A percentile compares a stretch with the other conserved stretches of the same genome.
Conservation (phyloP, 23 red algal genomes). For the Porphyridium purpureum region DNA sequence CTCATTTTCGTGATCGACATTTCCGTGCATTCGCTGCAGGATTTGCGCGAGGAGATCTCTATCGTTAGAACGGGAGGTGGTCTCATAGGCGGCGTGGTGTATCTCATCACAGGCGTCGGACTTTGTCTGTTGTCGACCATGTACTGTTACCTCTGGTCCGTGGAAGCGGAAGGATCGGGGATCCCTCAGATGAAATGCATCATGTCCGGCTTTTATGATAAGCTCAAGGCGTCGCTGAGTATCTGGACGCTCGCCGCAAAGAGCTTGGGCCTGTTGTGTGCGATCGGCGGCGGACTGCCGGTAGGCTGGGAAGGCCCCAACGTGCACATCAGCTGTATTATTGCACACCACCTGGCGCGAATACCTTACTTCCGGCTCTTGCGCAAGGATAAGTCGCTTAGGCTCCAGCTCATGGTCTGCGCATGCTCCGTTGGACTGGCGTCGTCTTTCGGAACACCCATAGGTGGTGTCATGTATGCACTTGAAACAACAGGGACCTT, state of each 20-base stretch:
- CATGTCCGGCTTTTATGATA: conserved; percentile 98
- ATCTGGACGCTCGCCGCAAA: conserved; percentile 85
- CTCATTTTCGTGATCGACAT: conserved; percentile 92
- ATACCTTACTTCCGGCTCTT: conserved; percentile 66
- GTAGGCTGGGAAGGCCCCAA: conserved; percentile 99
- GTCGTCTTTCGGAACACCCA: conserved; percentile 82
- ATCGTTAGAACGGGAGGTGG: conserved; percentile 2
- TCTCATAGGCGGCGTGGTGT: conserved; percentile 29
- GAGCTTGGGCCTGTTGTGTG: conserved; percentile 74
- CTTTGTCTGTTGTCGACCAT: conserved; percentile 78
- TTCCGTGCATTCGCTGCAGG: conserved; percentile 43
- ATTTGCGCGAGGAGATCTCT: conserved; percentile 27
- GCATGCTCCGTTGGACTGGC: conserved; percentile 95
- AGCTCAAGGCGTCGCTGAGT: conserved; percentile 54
- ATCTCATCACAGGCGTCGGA: conserved; percentile 37
- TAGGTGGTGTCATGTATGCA: conserved; percentile 92
- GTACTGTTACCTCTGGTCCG: conserved; percentile 45
- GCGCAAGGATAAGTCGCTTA: conserved; percentile 54
- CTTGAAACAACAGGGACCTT: conserved; percentile 90
- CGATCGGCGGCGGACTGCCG: conserved; percentile 91
- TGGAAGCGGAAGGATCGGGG: conserved; percentile 87
- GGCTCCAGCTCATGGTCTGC: conserved; percentile 94
- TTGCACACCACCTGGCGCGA: conserved; percentile 92
- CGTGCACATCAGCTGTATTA: conserved; percentile 95
- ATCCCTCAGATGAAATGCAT: conserved; percentile 97